phyloP scores from a whole-genome alignment of 805 yeast species.

The Saccharomycopsis lassenensis region DNA sequence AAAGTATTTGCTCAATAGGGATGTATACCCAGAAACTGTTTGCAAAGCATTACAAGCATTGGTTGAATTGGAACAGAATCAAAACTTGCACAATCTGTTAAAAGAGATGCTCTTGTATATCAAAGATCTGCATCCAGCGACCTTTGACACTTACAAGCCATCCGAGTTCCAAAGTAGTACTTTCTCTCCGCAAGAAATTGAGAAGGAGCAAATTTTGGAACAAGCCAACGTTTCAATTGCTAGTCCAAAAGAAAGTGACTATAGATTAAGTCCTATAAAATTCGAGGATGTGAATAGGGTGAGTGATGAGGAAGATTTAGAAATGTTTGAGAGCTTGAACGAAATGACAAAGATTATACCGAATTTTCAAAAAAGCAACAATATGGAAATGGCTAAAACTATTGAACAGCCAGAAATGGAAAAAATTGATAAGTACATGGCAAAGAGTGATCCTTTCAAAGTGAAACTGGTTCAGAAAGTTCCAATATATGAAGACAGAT shows the following conservation, averaged over 20 bases:
- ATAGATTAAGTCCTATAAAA: slow-evolving; percentile 15
- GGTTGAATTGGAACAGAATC: too few species aligned
- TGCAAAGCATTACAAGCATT: too few species aligned
- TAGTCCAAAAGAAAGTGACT: slow-evolving; percentile 6
- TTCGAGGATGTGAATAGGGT: slow-evolving; percentile 1
- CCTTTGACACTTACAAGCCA: too few species aligned
- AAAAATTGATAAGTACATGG: slow-evolving; percentile 7
- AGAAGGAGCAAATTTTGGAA: too few species aligned
- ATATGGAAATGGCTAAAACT: neutral
- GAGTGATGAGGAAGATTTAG: slow-evolving; percentile 1
- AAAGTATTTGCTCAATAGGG: too few species aligned
- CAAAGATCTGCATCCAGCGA: too few species aligned
- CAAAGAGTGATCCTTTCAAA: slow-evolving; percentile 11
- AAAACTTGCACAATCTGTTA: too few species aligned
- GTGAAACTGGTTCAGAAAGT: slow-evolving; percentile 1
- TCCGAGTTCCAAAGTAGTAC: too few species aligned
- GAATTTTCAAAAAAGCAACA: neutral
- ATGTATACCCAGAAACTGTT: too few species aligned
- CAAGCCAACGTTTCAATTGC: too few species aligned
- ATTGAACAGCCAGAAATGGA: neutral
- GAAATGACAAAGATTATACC: slow-evolving; percentile 6
- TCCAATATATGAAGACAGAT: slow-evolving; percentile 9
- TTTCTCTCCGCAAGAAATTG: too few species aligned
- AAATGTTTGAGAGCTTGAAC: slow-evolving; percentile 1
- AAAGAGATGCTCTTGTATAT: too few species aligned